These are phyloP conservation scores for Neurospora tetraspora DNA, from an alignment of 495 filamentous ascomycete genomes.

Conservation along the genomic window DNA sequence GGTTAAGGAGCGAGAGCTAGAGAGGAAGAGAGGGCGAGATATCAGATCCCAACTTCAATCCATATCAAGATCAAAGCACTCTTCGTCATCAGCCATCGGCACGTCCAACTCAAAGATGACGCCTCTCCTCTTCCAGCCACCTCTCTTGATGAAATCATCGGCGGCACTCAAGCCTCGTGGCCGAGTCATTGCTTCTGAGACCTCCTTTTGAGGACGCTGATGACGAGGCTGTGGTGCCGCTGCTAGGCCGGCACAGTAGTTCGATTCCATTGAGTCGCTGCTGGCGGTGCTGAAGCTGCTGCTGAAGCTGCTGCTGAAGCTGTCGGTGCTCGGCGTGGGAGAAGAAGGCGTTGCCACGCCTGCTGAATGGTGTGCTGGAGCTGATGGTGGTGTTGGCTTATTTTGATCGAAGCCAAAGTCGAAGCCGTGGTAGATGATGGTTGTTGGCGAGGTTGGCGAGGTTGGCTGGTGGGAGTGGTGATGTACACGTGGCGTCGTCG, in stretches of 20 bases:
- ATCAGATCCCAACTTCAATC: conserved; percentile 1
- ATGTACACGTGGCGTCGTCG: conserved; percentile 2
- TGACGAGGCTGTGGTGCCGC: neutral
- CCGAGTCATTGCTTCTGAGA: conserved; percentile 1
- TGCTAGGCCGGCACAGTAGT: neutral
- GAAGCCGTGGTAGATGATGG: conserved; percentile 27
- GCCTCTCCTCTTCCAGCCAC: conserved; percentile 39
- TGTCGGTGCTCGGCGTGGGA: conserved; percentile 6
- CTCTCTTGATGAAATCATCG: conserved; percentile 33
- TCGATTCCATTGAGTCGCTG: neutral
- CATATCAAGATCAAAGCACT: conserved; percentile 18
- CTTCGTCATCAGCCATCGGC: conserved; percentile 15
- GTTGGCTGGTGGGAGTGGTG: neutral
- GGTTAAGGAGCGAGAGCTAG: neutral
- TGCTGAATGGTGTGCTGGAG: neutral
- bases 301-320: conserved; percentile 6
- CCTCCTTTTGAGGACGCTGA: conserved; percentile 4
- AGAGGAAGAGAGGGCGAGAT: neutral
- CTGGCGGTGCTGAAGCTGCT: conserved; percentile 1
- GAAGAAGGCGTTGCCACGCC: neutral
- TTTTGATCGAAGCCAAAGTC: conserved; percentile 23
- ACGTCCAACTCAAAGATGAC: conserved; percentile 33
- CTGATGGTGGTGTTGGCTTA: neutral
- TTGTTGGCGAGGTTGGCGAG: conserved; percentile 4
- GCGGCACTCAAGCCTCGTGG: conserved; percentile 15